Conservation (phyloP, 371 early-diverging fungal species). For the Mortierella sp. region DNA sequence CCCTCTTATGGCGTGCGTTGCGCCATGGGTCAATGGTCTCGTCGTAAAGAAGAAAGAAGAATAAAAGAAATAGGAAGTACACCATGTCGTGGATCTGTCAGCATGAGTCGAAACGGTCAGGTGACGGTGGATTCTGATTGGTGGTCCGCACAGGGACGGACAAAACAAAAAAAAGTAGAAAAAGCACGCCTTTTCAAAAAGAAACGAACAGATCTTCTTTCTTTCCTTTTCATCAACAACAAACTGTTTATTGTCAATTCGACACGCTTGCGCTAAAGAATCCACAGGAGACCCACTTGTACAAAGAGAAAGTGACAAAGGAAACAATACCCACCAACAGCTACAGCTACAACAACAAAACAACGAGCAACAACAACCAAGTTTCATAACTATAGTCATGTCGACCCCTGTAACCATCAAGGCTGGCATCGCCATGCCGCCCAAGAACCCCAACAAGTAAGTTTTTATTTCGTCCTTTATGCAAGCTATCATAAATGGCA, state of each 20-base stretch:
- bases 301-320: background rate
- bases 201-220: constrained; percentile 1
- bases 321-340: background rate
- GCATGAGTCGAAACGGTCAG: constrained; percentile 1
- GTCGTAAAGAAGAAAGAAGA: no score
- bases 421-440: constrained; percentile 55
- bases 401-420: constrained; percentile 54
- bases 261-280: background rate
- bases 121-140: background rate
- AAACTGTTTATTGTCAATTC: background rate
- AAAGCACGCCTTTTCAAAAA: constrained; percentile 11
- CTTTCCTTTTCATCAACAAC: constrained; percentile 14
- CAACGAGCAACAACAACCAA: constrained; percentile 1
- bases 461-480: background rate
- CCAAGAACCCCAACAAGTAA: constrained; percentile 54
- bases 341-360: background rate
- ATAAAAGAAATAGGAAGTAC: background rate
- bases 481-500: no score
- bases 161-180: constrained; percentile 1
- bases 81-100: background rate
- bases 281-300: constrained; percentile 3
- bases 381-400: constrained; percentile 24
- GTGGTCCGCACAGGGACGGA: background rate
- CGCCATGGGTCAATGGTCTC: background rate
- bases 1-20: no score